phyloP scores from a whole-genome alignment of 176 grass and related monocot genomes.

The Aegilops speltoides region DNA sequence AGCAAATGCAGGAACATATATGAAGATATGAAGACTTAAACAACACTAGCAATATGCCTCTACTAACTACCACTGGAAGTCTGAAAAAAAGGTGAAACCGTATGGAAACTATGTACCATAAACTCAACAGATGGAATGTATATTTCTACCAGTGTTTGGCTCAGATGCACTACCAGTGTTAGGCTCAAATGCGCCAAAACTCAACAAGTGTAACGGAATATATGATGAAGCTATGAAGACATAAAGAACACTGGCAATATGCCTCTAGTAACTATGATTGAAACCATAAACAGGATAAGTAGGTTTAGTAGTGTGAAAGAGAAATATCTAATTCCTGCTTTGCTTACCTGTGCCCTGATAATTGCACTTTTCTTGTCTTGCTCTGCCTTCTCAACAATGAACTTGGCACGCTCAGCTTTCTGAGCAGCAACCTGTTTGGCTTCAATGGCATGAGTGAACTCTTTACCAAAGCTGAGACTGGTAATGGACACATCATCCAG shows the following conservation, averaged over 20 bases:
- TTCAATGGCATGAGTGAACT: slow-evolving; percentile 78
- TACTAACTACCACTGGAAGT: background rate
- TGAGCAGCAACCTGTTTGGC: slow-evolving; percentile 78
- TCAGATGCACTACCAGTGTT: background rate
- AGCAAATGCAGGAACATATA: too few relatives aligned
- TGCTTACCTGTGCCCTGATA: slow-evolving; percentile 66
- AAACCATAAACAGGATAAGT: too few relatives aligned
- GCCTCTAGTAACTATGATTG: background rate
- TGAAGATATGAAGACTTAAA: too few relatives aligned
- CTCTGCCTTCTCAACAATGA: slow-evolving; percentile 90
- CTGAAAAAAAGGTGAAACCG: background rate
- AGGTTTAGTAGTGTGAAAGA: too few relatives aligned
- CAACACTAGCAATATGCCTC: too few relatives aligned
- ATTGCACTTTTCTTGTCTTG: slow-evolving; percentile 77
- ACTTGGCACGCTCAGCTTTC: slow-evolving; percentile 83
- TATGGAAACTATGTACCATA: background rate
- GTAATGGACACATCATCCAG: slow-evolving; percentile 86
- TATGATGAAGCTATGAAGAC: background rate
- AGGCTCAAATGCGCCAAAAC: background rate
- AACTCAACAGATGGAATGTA: background rate
- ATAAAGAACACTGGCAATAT: background rate
- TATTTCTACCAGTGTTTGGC: background rate
- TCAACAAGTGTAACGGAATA: background rate
- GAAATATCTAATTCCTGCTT: background rate
- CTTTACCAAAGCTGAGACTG: slow-evolving; percentile 70